Evolutionary conservation across 208 protist species (phyloP).

Genomic region (Wallacemonas rigidus): DNA sequence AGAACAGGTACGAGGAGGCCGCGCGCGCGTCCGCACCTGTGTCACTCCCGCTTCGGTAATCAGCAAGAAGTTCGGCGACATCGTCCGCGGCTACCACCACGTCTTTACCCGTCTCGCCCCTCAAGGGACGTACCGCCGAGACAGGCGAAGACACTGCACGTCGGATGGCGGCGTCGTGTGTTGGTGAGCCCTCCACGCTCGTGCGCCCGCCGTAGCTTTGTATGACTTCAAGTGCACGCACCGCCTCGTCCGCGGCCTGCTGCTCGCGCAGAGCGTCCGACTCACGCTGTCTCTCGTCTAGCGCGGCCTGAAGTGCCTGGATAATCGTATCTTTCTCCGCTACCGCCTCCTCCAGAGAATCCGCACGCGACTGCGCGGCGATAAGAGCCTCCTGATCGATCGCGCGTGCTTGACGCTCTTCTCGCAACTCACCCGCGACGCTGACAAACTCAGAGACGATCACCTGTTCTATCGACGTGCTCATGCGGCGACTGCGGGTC

Average conservation of each 20-base stretch:
- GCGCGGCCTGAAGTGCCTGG: conserved; percentile 3
- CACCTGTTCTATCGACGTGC: conserved; percentile 5
- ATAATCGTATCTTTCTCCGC: conserved; percentile 11
- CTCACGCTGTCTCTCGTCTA: conserved; percentile 15
- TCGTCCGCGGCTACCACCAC: background rate
- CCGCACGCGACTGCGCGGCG: background rate
- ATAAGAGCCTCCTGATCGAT: background rate
- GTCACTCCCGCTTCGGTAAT: conserved; percentile 5
- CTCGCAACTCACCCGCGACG: conserved; percentile 9
- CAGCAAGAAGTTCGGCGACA: conserved; percentile 5
- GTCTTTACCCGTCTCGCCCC: no score
- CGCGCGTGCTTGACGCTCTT: conserved; percentile 11
- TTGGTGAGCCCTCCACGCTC: background rate
- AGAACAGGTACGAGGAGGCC: background rate
- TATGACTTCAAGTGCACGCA: background rate
- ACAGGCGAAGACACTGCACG: no score
- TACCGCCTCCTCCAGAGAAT: background rate
- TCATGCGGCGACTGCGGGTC: background rate
- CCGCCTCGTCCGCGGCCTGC: background rate
- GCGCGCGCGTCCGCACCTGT: background rate
- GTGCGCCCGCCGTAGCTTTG: background rate
- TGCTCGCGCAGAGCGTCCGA: background rate
- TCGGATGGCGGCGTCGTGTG: no score
- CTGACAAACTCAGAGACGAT: conserved; percentile 5
- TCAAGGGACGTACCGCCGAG: no score